Conservation (phyloP, 352 stramenopile species). For the Phytophthora chlamydospora region DNA sequence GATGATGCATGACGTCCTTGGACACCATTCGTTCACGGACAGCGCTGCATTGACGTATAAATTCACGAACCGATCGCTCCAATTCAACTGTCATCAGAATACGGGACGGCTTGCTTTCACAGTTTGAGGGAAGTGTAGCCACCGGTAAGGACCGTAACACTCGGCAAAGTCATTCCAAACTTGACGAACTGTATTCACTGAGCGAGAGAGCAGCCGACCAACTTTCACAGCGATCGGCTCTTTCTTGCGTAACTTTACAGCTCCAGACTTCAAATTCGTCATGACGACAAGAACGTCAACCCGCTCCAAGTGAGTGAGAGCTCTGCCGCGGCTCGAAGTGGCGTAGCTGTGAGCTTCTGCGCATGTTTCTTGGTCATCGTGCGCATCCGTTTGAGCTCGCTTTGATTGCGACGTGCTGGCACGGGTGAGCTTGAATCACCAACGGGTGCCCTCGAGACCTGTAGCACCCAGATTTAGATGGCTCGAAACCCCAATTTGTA, state of each 20-base stretch:
- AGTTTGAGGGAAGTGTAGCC: neutral
- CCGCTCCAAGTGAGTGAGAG: too few relatives aligned
- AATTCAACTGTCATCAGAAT: neutral
- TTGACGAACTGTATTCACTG: slow-evolving; percentile 3
- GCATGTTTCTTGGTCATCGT: too few relatives aligned
- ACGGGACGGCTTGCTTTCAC: neutral
- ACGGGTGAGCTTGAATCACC: too few relatives aligned
- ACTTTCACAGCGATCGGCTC: slow-evolving; percentile 1
- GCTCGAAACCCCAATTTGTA: too few relatives aligned
- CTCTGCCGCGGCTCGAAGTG: too few relatives aligned
- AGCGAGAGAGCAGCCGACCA: neutral
- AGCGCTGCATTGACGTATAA: neutral
- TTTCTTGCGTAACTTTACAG: slow-evolving; percentile 5
- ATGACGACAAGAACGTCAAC: slow-evolving; percentile 1
- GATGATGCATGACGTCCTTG: slow-evolving; percentile 1
- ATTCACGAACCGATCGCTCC: neutral
- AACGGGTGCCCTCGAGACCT: too few relatives aligned
- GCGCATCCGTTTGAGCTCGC: too few relatives aligned
- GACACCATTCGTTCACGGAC: neutral
- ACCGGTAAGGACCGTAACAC: neutral
- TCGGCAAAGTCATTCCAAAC: neutral
- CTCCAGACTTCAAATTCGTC: neutral
- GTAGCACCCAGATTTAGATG: too few relatives aligned
- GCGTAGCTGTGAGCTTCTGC: too few relatives aligned
- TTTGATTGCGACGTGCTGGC: too few relatives aligned